Conservation (phyloP, 1,284 basidiomycete genomes). For the Leccinum glutinopallens region DNA sequence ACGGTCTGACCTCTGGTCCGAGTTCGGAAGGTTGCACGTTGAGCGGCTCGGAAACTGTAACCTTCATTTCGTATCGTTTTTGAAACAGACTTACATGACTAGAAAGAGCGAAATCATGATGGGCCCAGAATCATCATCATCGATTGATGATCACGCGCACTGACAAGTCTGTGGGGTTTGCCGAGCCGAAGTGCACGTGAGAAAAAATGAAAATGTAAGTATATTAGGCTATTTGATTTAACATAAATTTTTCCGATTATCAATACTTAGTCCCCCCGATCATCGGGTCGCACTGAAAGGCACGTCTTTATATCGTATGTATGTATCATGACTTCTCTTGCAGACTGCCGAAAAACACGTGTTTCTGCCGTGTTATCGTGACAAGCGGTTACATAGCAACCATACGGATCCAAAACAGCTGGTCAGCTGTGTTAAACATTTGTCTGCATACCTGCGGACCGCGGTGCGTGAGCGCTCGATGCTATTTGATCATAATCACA, state of each 20-base stretch:
- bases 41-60: background rate
- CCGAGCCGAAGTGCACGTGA: background rate
- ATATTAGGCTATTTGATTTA: no score
- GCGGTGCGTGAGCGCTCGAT: background rate
- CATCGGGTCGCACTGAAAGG: background rate
- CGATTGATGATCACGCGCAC: no score
- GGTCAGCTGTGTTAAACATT: background rate
- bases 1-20: background rate
- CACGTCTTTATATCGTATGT: background rate
- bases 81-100: background rate
- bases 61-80: background rate
- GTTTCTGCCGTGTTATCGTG: background rate
- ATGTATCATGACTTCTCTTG: background rate
- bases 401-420: background rate
- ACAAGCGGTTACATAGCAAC: background rate
- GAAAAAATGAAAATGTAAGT: no score
- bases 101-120: background rate
- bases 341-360: background rate
- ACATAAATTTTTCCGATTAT: no score
- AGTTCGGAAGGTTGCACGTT: no score
- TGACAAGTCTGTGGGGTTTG: background rate
- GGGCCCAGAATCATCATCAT: no score
- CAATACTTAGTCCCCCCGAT: no score
- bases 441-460: background rate
- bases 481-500: background rate